Percentiles rank a stretch among this genome's conserved stretches.
These are phyloP conservation scores for Skeletonema tropicum DNA, from an alignment of 108 stramenopile species.

Conservation along the genomic window DNA sequence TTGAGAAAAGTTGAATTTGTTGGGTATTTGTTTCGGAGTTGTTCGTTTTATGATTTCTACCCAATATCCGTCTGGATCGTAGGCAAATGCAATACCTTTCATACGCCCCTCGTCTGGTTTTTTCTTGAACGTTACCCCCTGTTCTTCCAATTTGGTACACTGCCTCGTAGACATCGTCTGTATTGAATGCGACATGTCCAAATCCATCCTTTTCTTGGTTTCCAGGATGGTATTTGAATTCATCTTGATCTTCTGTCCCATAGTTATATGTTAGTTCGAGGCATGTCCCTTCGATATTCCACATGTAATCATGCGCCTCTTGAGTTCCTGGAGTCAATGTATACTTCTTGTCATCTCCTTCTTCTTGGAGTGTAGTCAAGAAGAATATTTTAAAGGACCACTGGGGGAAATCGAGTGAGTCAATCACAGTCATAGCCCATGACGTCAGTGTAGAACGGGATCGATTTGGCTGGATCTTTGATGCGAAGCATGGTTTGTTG, in stretches of 20 bases:
- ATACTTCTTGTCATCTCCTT: constrained; percentile 58
- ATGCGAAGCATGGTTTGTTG: constrained; percentile 91
- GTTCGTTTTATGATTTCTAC: constrained; percentile 81
- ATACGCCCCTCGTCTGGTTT: constrained; percentile 84
- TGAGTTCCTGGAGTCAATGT: constrained; percentile 71
- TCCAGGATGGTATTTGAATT: constrained; percentile 87
- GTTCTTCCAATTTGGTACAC: constrained; percentile 72
- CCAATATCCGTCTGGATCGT: constrained; percentile 88
- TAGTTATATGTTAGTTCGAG: constrained; percentile 94
- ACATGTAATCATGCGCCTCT: constrained; percentile 86
- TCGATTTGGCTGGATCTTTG: constrained; percentile 69
- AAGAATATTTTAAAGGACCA: constrained; percentile 81
- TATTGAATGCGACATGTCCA: constrained; percentile 96
- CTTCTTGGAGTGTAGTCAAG: constrained; percentile 68
- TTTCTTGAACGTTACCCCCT: constrained; percentile 83
- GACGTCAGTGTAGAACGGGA: constrained; percentile 72
- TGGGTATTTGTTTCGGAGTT: constrained; percentile 37
- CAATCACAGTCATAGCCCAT: constrained; percentile 84
- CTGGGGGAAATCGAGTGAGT: constrained; percentile 83
- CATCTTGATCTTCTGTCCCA: constrained; percentile 84
- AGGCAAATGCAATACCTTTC: constrained; percentile 90
- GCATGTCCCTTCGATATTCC: constrained; percentile 76
- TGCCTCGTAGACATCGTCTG: constrained; percentile 94
- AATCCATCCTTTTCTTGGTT: constrained; percentile 97
- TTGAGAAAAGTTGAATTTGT: constrained; percentile 88